Base-by-base conservation (phyloP, 805 yeast genomes). In the Cyberlindnera misumaiensis region DNA sequence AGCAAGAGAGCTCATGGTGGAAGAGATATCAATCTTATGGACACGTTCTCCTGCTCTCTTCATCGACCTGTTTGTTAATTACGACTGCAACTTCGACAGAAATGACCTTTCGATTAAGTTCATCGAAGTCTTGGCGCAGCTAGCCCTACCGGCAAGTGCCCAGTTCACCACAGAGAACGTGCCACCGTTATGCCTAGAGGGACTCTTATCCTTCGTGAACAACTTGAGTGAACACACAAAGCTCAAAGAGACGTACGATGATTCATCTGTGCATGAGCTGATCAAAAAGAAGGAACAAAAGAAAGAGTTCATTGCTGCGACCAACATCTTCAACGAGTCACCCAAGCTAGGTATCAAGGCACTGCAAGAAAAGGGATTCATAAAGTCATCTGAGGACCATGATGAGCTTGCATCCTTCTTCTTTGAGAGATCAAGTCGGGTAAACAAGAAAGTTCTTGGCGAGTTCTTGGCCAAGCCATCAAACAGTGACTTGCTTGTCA, bases 131-230 rank as follows among this genome's bases (percentile, higher is more conserved):
- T 67, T 93, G 38, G 78, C 95, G 38, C 74, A 82, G 36, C 65
- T 88, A 25, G 80, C 97, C 0, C 72, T 86, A 32, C 95, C 97
- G 0, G 95, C 88, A 53, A 74, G 90, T 10, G 95, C 97, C 0
- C 51, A 70, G 9, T 67, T 72, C 49, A 80, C 95, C 0, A 84
- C 96, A 0, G 85, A 83, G 29, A 81, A 75, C 51, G 95, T 90
- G 2, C 97, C 98, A 1, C 96, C 97, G 0, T 73, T 88, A 7
- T 90, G 97, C 52, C 65, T 93, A 36, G 97, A 93, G 51, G 95
- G 97, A 2, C 59, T 93, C 3, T 65, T 90, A 16, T 72, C 84
- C 2, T 77, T 83, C 40, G 66, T 89, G 30, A 73, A 76, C 41
- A 79, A 80, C 12, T 65, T 85, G 33, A 71, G 73, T 46, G 75